Percentiles rank a stretch among this genome's conserved stretches.
Evolutionary conservation across 805 yeast species (phyloP).

Genomic region (Wickerhamiella azyma): DNA sequence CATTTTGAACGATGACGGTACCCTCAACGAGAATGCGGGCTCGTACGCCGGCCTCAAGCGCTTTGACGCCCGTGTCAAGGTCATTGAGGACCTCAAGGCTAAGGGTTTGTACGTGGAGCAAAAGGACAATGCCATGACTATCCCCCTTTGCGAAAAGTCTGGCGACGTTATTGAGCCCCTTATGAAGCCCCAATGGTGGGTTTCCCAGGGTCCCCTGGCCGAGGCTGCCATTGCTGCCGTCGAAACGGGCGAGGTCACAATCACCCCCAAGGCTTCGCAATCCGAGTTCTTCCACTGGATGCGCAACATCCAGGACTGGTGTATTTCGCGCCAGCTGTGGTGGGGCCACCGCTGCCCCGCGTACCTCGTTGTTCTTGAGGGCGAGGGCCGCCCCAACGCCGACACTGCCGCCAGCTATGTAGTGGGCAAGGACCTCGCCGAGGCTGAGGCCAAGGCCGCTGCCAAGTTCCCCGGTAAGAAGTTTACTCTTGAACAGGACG

Average conservation of each 20-base stretch:
- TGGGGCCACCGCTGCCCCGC: constrained; percentile 99
- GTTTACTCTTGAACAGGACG: constrained; percentile 82
- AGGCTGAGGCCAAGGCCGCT: constrained; percentile 73
- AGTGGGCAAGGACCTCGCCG: constrained; percentile 71
- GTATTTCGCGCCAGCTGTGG: constrained; percentile 89
- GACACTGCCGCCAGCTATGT: constrained; percentile 71
- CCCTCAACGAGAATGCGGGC: constrained; percentile 83
- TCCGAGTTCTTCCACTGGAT: constrained; percentile 92
- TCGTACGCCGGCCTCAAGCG: constrained; percentile 76
- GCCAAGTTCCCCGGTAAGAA: constrained; percentile 55
- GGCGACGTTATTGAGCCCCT: constrained; percentile 95
- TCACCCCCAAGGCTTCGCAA: constrained; percentile 81
- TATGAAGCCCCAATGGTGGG: constrained; percentile 99
- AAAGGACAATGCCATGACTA: constrained; percentile 88
- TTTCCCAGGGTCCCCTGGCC: constrained; percentile 80
- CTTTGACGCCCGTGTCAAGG: constrained; percentile 81
- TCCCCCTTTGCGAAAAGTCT: constrained; percentile 89
- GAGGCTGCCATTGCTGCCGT: constrained; percentile 76
- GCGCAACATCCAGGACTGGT: constrained; percentile 96
- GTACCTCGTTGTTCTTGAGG: constrained; percentile 73
- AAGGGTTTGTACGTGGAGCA: constrained; percentile 69
- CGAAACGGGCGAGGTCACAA: constrained; percentile 61
- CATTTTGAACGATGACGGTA: constrained; percentile 85
- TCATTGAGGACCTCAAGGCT: constrained; percentile 65
- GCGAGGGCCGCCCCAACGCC: constrained; percentile 40